Conservation (phyloP, 2,329 filamentous ascomycete species). For the Neoarthrinium moseri region DNA sequence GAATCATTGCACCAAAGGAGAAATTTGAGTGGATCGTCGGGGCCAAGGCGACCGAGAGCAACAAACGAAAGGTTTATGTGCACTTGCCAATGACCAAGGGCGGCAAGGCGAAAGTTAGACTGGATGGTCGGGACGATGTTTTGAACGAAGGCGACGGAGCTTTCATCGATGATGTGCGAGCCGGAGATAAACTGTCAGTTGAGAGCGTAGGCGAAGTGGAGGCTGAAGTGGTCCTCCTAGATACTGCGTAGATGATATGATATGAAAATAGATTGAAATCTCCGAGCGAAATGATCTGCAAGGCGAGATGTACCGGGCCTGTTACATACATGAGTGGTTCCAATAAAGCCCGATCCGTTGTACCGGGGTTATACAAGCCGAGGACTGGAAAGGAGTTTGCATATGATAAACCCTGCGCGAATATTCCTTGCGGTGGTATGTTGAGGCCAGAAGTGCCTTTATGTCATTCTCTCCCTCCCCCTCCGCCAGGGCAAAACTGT, state of each 20-base stretch:
- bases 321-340: no score
- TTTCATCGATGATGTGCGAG: constrained; percentile 65
- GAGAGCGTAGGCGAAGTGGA: constrained; percentile 69
- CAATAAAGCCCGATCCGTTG: not conserved
- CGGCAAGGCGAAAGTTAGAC: constrained; percentile 69
- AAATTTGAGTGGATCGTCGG: constrained; percentile 74
- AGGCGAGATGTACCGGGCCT: not conserved
- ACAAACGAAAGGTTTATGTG: constrained; percentile 72
- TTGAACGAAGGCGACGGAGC: constrained; percentile 79
- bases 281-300: not conserved
- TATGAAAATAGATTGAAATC: not conserved
- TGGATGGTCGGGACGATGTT: constrained; percentile 65
- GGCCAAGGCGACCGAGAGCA: constrained; percentile 47
- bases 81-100: constrained; percentile 79
- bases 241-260: constrained; percentile 49
- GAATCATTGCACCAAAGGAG: constrained; percentile 64
- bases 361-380: no score
- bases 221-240: constrained; percentile 68
- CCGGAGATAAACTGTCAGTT: constrained; percentile 62
- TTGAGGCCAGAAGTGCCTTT: no score
- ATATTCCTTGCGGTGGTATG: no score
- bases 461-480: no score
- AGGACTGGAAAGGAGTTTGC: no score
- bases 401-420: no score
- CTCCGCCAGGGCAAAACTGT: no score